These are phyloP conservation scores for Fagopyrum homotropicum DNA, from an alignment of 148 eudicot genomes.

Conservation along the genomic window DNA sequence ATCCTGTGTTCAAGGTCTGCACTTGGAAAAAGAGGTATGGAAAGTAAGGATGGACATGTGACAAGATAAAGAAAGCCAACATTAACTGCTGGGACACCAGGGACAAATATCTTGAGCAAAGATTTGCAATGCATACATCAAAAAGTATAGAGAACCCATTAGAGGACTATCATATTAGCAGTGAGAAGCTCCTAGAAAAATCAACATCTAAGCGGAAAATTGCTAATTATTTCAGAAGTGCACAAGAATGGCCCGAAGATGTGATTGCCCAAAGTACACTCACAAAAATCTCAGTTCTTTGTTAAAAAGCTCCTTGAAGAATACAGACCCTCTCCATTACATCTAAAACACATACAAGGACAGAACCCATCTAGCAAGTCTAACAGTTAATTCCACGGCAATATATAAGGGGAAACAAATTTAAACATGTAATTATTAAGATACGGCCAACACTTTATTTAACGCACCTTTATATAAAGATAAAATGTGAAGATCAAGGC, in stretches of 20 bases:
- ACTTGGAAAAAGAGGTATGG: constrained; percentile 19
- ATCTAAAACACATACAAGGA: background rate
- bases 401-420: background rate
- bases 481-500: constrained; percentile 92
- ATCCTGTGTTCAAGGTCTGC: constrained; percentile 96
- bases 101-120: background rate
- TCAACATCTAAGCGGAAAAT: background rate
- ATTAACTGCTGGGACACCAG: background rate
- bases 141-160: background rate
- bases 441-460: background rate
- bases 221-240: background rate
- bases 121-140: background rate
- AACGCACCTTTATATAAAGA: constrained; percentile 74
- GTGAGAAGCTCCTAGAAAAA: background rate
- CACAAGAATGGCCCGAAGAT: background rate
- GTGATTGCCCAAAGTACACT: background rate
- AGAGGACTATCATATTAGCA: background rate
- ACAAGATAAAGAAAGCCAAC: background rate
- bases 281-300: background rate
- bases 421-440: background rate
- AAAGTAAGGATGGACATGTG: constrained; percentile 9
- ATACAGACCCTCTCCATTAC: background rate
- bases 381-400: background rate
- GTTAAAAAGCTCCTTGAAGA: background rate
- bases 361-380: background rate